Evolutionary conservation across 2,329 filamentous ascomycete genomes (phyloP).

Genomic region (Talaromyces funiculosus): DNA sequence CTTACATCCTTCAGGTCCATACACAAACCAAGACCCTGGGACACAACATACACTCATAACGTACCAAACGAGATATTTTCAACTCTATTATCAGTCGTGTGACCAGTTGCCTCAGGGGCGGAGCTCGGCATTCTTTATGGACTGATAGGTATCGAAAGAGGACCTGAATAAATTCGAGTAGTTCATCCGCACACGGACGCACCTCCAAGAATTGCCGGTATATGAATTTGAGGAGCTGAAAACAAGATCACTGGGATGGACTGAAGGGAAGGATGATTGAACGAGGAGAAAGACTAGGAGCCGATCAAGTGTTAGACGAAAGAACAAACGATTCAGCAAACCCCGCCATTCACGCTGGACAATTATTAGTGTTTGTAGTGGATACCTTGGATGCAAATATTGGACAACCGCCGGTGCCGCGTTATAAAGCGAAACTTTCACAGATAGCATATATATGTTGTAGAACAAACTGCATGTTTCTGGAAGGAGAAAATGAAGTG

Average conservation of each 20-base stretch:
- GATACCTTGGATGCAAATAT: neutral
- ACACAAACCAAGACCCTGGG: neutral
- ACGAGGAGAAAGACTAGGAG: neutral
- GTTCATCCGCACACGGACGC: neutral
- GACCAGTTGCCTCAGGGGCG: constrained; percentile 1
- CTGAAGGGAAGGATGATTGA: neutral
- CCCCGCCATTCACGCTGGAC: constrained; percentile 3
- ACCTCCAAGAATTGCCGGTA: neutral
- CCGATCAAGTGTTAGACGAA: neutral
- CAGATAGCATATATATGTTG: neutral
- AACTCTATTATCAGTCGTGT: constrained; percentile 3
- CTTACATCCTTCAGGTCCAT: constrained; percentile 5
- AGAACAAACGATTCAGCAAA: neutral
- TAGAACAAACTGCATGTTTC: no score
- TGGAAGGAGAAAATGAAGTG: neutral
- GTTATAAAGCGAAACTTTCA: neutral
- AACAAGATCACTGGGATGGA: no score
- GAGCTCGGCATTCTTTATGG: constrained; percentile 5
- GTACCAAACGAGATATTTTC: constrained; percentile 8
- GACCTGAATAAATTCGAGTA: neutral
- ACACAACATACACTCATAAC: constrained; percentile 5
- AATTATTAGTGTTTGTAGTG: constrained; percentile 6
- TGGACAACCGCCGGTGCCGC: neutral
- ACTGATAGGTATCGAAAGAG: neutral
- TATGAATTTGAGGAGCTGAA: no score